Conservation (phyloP, 2,329 filamentous ascomycete species). For the Aureobasidium leucospermi region DNA sequence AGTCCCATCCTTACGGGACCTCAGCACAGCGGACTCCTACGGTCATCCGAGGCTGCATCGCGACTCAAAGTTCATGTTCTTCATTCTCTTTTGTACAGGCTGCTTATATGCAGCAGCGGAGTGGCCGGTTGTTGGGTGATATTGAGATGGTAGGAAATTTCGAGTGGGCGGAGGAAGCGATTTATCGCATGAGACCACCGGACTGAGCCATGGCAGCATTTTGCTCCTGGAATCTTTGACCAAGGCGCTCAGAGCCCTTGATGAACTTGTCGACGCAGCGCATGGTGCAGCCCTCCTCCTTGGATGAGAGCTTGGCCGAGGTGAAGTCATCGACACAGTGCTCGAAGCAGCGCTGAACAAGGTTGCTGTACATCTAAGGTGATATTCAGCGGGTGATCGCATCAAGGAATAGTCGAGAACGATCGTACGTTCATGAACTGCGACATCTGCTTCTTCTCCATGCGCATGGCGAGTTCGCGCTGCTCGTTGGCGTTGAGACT, state of each 20-base stretch:
- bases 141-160: not conserved
- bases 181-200: constrained; percentile 34
- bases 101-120: not conserved
- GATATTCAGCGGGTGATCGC: constrained; percentile 1
- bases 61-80: not conserved
- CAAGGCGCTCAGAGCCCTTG: constrained; percentile 81
- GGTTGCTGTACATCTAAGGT: constrained; percentile 60
- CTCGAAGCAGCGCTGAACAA: constrained; percentile 86
- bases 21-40: not conserved
- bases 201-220: constrained; percentile 60
- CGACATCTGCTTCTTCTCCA: constrained; percentile 98
- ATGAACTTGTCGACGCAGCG: constrained; percentile 96
- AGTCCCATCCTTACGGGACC: not conserved
- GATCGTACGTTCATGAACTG: constrained; percentile 89
- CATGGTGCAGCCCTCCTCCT: constrained; percentile 86
- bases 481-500: constrained; percentile 74
- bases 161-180: not conserved
- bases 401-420: not conserved
- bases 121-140: not conserved
- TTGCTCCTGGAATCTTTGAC: constrained; percentile 79
- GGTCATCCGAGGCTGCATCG: not conserved
- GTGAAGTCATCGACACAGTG: constrained; percentile 98
- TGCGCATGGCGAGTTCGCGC: constrained; percentile 85
- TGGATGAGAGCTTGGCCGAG: constrained; percentile 81
- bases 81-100: constrained; percentile 8